Conservation (phyloP, 2,329 filamentous ascomycete species). For the Raffaelea albimanens region DNA sequence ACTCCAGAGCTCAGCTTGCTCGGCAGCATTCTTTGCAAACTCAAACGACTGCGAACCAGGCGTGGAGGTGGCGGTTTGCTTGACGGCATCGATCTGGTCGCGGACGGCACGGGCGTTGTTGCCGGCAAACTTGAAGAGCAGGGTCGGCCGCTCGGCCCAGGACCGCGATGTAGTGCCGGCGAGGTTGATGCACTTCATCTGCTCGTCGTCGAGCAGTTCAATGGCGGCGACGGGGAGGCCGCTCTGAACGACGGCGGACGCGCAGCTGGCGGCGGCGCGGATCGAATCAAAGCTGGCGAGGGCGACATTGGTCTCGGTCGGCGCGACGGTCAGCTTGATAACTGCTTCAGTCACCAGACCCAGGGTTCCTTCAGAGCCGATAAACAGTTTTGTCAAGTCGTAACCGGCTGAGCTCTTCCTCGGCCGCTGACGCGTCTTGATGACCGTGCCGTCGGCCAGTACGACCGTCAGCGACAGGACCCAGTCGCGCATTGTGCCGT, state of each 20-base stretch:
- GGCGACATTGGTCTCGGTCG: constrained; percentile 71
- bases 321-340: constrained; percentile 75
- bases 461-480: constrained; percentile 81
- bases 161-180: constrained; percentile 55
- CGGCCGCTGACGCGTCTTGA: constrained; percentile 81
- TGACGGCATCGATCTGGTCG: constrained; percentile 65
- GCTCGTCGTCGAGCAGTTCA: constrained; percentile 84
- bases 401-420: constrained; percentile 88
- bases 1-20: constrained; percentile 72
- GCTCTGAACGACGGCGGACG: constrained; percentile 67
- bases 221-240: constrained; percentile 85
- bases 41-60: constrained; percentile 62
- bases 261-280: constrained; percentile 67
- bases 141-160: constrained; percentile 65
- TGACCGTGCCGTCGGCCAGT: constrained; percentile 78
- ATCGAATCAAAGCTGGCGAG: constrained; percentile 53
- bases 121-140: constrained; percentile 79
- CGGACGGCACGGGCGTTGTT: constrained; percentile 57
- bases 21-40: constrained; percentile 58
- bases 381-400: constrained; percentile 80
- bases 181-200: constrained; percentile 65
- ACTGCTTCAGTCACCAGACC: constrained; percentile 87
- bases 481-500: constrained; percentile 94
- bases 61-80: constrained; percentile 45
- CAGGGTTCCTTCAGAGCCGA: constrained; percentile 85